A percentile compares a stretch with the other conserved stretches of the same genome.
Conservation (phyloP, 2,329 filamentous ascomycete species). For the Alternaria burnsii region DNA sequence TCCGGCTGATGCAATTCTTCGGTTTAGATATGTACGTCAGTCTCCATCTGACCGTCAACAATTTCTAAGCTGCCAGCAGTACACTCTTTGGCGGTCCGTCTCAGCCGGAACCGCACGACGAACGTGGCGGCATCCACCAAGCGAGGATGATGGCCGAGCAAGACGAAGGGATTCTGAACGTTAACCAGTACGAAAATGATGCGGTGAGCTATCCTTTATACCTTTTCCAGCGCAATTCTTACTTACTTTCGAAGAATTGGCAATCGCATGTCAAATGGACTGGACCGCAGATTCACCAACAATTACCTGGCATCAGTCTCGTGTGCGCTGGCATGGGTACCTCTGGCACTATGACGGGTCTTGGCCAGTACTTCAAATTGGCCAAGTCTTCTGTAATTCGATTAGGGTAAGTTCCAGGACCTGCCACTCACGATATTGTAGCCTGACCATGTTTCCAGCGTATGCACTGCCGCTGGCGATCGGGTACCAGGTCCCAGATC, state of each 20-base stretch:
- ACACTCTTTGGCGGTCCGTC: constrained; percentile 64
- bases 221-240: fast-evolving
- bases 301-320: constrained; percentile 65
- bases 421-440: not conserved
- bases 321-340: constrained; percentile 68
- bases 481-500: constrained; percentile 66
- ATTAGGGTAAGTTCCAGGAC: constrained; percentile 19
- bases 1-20: constrained; percentile 35
- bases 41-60: not conserved
- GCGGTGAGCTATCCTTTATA: constrained; percentile 15
- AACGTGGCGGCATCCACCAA: constrained; percentile 29
- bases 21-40: constrained; percentile 29
- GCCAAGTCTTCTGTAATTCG: constrained; percentile 29
- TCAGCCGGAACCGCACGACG: constrained; percentile 29
- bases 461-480: constrained; percentile 66
- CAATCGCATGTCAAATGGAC: constrained; percentile 67
- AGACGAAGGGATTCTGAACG: constrained; percentile 59
- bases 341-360: constrained; percentile 51
- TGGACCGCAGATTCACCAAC: constrained; percentile 65
- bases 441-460: constrained; percentile 47
- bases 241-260: constrained; percentile 55
- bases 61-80: constrained; percentile 2
- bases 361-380: constrained; percentile 33
- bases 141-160: constrained; percentile 35
- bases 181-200: constrained; percentile 66